These are phyloP conservation scores for Tephrocybe sp. DNA, from an alignment of 768 basidiomycete genomes.

Conservation along the genomic window DNA sequence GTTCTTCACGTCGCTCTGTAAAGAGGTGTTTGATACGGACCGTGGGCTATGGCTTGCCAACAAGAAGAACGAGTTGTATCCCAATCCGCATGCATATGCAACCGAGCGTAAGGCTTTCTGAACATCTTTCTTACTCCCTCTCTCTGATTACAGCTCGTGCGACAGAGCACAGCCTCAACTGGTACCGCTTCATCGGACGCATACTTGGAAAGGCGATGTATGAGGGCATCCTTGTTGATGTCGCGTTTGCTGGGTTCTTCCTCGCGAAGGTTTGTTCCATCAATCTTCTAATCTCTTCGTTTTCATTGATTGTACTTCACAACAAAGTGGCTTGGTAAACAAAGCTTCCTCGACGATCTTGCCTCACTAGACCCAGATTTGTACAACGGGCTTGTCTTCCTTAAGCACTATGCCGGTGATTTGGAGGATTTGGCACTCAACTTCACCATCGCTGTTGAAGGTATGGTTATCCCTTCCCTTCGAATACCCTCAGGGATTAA, in stretches of 20 bases:
- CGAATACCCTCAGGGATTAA: too few species aligned
- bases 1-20: conserved; percentile 89
- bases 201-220: conserved; percentile 97
- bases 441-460: conserved; percentile 86
- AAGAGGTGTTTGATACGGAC: conserved; percentile 94
- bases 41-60: conserved; percentile 93
- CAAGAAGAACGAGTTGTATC: conserved; percentile 91
- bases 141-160: neutral
- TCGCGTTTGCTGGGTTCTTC: conserved; percentile 95
- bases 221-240: conserved; percentile 92
- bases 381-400: conserved; percentile 87
- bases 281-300: neutral
- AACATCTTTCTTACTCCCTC: too few species aligned
- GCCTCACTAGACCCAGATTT: conserved; percentile 89
- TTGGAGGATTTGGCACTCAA: conserved; percentile 88
- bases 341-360: conserved; percentile 92
- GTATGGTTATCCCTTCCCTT: conserved; percentile 38
- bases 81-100: conserved; percentile 90
- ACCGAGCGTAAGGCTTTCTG: conserved; percentile 67
- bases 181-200: conserved; percentile 92
- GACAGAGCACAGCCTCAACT: conserved; percentile 78
- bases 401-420: conserved; percentile 89
- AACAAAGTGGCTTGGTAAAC: conserved; percentile 83
- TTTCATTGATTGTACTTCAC: conserved; percentile 1
- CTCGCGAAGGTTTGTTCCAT: conserved; percentile 64